Conservation (phyloP, 495 filamentous ascomycete genomes). For the Thozetella sp. region DNA sequence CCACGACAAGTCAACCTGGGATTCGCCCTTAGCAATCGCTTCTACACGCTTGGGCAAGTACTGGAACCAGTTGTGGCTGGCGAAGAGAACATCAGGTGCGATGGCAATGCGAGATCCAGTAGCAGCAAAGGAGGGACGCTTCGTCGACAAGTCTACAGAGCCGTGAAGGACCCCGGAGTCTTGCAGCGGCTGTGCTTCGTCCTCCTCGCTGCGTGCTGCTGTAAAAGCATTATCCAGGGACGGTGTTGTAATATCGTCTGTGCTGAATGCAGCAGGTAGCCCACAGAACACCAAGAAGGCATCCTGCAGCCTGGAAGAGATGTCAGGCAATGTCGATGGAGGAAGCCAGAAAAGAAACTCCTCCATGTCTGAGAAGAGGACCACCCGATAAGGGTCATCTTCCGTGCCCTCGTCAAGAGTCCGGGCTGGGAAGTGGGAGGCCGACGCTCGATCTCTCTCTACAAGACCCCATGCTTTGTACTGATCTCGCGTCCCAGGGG, state of each 20-base stretch:
- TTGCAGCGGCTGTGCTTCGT: constrained; percentile 6
- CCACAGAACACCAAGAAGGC: constrained; percentile 71
- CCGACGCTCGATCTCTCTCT: constrained; percentile 52
- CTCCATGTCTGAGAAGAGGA: constrained; percentile 78
- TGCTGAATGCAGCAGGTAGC: constrained; percentile 54
- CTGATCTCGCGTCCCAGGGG: constrained; percentile 28
- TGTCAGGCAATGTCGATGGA: constrained; percentile 19
- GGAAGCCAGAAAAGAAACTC: constrained; percentile 61
- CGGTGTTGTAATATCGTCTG: constrained; percentile 7
- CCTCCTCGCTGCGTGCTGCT: constrained; percentile 8
- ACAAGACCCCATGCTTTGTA: constrained; percentile 59
- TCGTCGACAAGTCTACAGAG: constrained; percentile 15
- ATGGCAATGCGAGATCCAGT: constrained; percentile 27
- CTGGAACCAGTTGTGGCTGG: constrained; percentile 34
- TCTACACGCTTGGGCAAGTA: constrained; percentile 24
- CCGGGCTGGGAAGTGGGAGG: constrained; percentile 64
- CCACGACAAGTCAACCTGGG: constrained; percentile 45
- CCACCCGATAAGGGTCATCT: constrained; percentile 77
- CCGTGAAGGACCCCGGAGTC: neutral
- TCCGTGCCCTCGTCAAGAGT: constrained; percentile 62
- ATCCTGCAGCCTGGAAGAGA: constrained; percentile 56
- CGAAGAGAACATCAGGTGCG: constrained; percentile 38
- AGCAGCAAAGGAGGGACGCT: constrained; percentile 32
- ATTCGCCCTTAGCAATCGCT: neutral
- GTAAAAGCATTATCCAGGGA: constrained; percentile 38